Conservation (phyloP, 1,139 yeast genomes). For the Debaryomycetaceae sp. region DNA sequence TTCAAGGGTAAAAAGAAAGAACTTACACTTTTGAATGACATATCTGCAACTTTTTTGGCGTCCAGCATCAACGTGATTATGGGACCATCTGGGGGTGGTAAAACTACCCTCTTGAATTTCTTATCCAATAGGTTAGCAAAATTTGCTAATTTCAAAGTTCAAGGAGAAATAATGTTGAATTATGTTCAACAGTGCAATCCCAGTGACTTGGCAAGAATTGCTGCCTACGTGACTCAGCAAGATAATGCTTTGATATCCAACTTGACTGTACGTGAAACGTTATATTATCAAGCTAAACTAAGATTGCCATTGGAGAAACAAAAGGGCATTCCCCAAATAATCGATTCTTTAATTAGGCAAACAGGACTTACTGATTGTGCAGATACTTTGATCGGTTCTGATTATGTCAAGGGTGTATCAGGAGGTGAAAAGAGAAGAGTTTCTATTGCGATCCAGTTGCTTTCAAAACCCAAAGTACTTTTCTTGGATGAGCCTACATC, state of each 20-base stretch:
- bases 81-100: slow-evolving; percentile 91
- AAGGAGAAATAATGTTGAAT: slow-evolving; percentile 24
- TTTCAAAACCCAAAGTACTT: slow-evolving; percentile 79
- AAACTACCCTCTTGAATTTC: slow-evolving; percentile 66
- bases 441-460: slow-evolving; percentile 79
- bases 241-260: slow-evolving; percentile 69
- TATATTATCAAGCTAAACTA: slow-evolving; percentile 66
- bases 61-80: slow-evolving; percentile 73
- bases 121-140: slow-evolving; percentile 60
- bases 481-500: slow-evolving; percentile 93
- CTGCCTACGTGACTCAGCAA: slow-evolving; percentile 75
- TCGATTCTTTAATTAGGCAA: slow-evolving; percentile 57
- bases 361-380: slow-evolving; percentile 79
- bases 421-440: slow-evolving; percentile 39
- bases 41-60: slow-evolving; percentile 58
- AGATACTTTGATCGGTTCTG: slow-evolving; percentile 72
- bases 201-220: slow-evolving; percentile 45
- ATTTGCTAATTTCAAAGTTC: slow-evolving; percentile 17
- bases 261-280: slow-evolving; percentile 74
- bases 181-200: slow-evolving; percentile 35
- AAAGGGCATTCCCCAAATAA: slow-evolving; percentile 23
- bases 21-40: slow-evolving; percentile 33
- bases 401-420: slow-evolving; percentile 29
- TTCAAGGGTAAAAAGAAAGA: slow-evolving; percentile 5
- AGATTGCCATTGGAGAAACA: slow-evolving; percentile 46